Evolutionary conservation across 139 green algal species (phyloP), one percentile per base, ranked within the genome.

Genomic region (Coccomyxa sp.): DNA sequence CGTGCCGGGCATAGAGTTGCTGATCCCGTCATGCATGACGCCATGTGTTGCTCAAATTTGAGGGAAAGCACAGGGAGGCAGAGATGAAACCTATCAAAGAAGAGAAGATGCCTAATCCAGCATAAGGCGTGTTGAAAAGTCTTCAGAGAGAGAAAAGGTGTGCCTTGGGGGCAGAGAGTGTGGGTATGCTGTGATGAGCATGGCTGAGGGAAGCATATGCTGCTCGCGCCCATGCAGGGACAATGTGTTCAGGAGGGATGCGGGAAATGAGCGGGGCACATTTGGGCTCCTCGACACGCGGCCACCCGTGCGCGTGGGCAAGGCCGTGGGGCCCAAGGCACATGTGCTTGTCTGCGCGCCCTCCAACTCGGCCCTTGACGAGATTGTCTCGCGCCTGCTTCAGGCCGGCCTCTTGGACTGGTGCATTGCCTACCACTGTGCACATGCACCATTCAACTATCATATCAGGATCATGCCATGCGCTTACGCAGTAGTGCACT

Each of bases 271-370:
- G 15, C 18, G 10, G 13, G 88, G 85, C 30, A 67, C 67, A 21
- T 91, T 88, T 82, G 88, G 88, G 0, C 84, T 91, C 84, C 75
- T 87, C 63, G 79, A 82, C 60, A 32, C 81, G 79, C 28, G 13
- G 27, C 10, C 87, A 68, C 80, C 90, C 84, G 45, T 87, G 83
- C 25, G 77, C 0, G 77, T 89, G 51, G 88, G 88, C 27, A 63
- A 67, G n/a, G 31, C 82, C 11, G 71, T 79, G 45, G 90, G 88
- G 1, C 85, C 87, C 80, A 93, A 90, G 81, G 90, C 93, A 10
- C 92, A 93, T 79, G 88, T 96, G 79, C 89, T 97, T 77, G 90
- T 98, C 31, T 98, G 95, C 81, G 95, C 96, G n/a, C 96, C 96
- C 16, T 95, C 90, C 77, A 98, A 98, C 90, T 90, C 88, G 17